Evolutionary conservation across 2,329 filamentous ascomycete species (phyloP).

Genomic region (Epichloe brachyelytri): DNA sequence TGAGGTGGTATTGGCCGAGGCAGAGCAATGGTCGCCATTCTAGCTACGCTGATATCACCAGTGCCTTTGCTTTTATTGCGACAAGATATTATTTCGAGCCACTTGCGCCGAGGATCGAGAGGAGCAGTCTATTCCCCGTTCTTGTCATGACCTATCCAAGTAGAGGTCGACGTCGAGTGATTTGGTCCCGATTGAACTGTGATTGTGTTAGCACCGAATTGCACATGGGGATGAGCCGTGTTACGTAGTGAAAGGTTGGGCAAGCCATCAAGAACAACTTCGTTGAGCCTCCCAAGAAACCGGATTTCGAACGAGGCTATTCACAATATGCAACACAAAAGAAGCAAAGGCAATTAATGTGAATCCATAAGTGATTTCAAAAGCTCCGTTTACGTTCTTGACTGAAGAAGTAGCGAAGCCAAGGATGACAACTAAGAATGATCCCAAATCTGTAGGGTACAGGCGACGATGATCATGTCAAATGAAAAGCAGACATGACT

Average conservation of each 20-base stretch:
- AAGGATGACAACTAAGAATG: background rate
- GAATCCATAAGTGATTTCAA: background rate
- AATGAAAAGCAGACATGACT: background rate
- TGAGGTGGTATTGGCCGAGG: slow-evolving; percentile 34
- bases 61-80: background rate
- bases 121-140: background rate
- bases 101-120: background rate
- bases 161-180: background rate
- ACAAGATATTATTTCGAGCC: background rate
- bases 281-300: background rate
- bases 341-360: background rate
- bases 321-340: background rate
- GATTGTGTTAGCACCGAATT: background rate
- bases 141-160: background rate
- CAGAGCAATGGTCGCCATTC: slow-evolving; percentile 44
- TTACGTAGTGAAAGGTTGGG: background rate
- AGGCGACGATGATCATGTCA: background rate
- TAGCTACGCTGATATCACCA: background rate
- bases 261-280: background rate
- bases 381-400: background rate
- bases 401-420: background rate
- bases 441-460: background rate
- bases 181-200: background rate
- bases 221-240: background rate
- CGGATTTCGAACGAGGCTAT: background rate